Percentiles rank a stretch among this genome's conserved stretches.
Conservation (phyloP, 129 eudicot species). For the Oenanthe sinensis region DNA sequence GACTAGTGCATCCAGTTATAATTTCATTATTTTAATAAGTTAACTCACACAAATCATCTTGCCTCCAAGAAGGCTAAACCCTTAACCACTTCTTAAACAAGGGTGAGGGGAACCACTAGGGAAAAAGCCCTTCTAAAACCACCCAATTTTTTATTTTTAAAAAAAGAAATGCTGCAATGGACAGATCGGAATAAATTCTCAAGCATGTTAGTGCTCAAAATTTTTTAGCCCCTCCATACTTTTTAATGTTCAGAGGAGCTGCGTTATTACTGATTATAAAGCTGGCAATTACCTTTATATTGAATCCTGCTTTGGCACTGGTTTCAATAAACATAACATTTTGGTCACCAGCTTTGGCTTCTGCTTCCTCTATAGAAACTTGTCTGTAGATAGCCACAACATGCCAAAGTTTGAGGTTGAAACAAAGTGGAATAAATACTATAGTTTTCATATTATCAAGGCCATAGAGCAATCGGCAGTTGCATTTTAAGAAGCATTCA, state of each 20-base stretch:
- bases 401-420: background rate
- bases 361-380: conserved; percentile 82
- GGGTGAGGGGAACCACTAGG: background rate
- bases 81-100: background rate
- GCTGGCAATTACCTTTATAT: conserved; percentile 45
- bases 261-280: background rate
- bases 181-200: background rate
- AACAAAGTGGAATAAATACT: background rate
- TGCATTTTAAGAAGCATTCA: background rate
- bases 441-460: background rate
- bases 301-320: conserved; percentile 87
- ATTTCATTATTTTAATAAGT: background rate
- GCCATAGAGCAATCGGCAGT: background rate
- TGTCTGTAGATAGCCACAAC: conserved; percentile 36
- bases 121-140: background rate
- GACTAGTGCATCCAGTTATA: background rate
- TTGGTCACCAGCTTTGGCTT: conserved; percentile 69
- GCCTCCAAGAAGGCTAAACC: background rate
- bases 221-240: background rate
- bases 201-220: background rate
- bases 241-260: background rate
- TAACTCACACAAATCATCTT: background rate
- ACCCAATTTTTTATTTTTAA: background rate
- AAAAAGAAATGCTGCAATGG: background rate
- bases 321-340: conserved; percentile 80